Evolutionary conservation across 768 basidiomycete species (phyloP).

Genomic region (Suillus occidentalis): DNA sequence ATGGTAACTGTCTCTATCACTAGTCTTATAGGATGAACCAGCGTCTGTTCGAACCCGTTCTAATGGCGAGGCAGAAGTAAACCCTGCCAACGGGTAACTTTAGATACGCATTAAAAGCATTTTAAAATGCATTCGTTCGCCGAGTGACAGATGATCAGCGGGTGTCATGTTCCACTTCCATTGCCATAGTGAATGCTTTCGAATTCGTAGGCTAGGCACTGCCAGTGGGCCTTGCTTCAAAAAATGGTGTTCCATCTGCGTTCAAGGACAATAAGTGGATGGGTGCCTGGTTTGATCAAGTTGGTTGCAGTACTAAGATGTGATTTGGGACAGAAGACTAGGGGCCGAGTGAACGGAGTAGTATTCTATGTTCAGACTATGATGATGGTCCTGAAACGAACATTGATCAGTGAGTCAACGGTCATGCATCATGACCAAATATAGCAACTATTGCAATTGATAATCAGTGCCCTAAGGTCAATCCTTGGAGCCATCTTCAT

Average conservation of each 20-base stretch:
- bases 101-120: neutral
- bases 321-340: neutral
- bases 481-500: neutral
- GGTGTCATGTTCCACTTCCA: neutral
- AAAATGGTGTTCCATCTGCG: neutral
- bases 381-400: too few species aligned
- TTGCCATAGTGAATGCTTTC: neutral
- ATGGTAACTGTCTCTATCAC: neutral
- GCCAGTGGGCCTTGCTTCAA: neutral
- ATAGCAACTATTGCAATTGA: neutral
- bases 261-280: neutral
- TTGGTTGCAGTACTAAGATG: neutral
- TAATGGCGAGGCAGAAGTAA: neutral
- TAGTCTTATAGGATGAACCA: neutral
- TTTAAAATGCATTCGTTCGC: neutral
- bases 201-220: neutral
- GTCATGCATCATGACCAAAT: neutral
- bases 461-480: neutral
- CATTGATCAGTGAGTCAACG: too few species aligned
- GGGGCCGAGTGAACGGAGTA: neutral
- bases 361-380: too few species aligned
- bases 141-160: neutral
- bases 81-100: neutral
- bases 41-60: neutral
- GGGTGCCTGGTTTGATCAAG: neutral